These are phyloP conservation scores for Mycena floridula DNA, from an alignment of 768 basidiomycete species.

Conservation along the genomic window DNA sequence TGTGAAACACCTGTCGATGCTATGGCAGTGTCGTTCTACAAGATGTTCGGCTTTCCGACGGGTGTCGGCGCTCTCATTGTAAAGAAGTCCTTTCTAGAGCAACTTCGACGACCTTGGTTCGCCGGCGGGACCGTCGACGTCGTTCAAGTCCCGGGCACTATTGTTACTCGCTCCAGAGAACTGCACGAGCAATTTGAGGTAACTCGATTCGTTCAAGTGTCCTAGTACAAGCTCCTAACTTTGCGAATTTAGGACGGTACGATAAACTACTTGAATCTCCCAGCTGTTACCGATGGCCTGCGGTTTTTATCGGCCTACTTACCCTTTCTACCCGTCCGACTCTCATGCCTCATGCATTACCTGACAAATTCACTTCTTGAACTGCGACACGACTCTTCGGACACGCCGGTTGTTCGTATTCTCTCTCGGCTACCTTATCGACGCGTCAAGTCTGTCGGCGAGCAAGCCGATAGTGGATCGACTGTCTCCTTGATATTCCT, in stretches of 20 bases:
- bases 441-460: conserved; percentile 50
- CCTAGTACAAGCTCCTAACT: not conserved
- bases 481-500: conserved; percentile 58
- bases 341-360: conserved; percentile 63
- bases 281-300: conserved; percentile 75
- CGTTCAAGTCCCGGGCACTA: conserved; percentile 73
- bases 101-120: conserved; percentile 74
- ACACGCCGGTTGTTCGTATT: conserved; percentile 57
- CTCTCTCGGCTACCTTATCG: conserved; percentile 56
- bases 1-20: conserved; percentile 68
- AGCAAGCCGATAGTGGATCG: conserved; percentile 62
- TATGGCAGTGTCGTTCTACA: conserved; percentile 81
- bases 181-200: conserved; percentile 79
- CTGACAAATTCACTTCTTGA: conserved; percentile 48
- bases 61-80: conserved; percentile 78
- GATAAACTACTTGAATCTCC: conserved; percentile 72
- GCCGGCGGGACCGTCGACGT: conserved; percentile 79
- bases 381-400: conserved; percentile 57
- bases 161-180: conserved; percentile 54
- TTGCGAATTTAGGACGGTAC: conserved; percentile 64
- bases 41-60: conserved; percentile 87
- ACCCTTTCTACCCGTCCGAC: conserved; percentile 71
- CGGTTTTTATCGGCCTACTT: conserved; percentile 73
- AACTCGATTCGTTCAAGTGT: conserved; percentile 8
- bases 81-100: conserved; percentile 57